phyloP scores from a whole-genome alignment of 2,329 filamentous ascomycete species.

The Cladosporium sp. region DNA sequence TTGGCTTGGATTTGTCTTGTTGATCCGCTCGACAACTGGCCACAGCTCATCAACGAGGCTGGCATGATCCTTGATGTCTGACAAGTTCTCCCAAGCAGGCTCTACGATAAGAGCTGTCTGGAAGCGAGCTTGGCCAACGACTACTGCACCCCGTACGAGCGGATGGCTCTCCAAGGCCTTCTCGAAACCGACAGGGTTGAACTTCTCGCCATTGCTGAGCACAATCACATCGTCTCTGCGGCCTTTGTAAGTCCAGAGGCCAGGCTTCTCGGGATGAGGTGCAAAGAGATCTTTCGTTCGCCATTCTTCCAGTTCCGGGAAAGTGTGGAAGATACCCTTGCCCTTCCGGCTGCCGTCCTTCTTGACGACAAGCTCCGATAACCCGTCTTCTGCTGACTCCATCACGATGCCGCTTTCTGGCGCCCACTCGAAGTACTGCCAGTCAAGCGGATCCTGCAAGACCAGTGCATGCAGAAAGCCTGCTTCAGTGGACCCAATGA shows the following conservation, averaged over 20 bases:
- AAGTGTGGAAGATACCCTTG: neutral
- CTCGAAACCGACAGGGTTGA: constrained; percentile 27
- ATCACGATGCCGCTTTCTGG: neutral
- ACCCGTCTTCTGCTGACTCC: neutral
- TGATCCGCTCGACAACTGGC: neutral
- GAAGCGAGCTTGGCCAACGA: neutral
- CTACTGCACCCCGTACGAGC: neutral
- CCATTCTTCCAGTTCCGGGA: neutral
- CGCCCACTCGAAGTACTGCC: neutral
- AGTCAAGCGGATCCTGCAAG: neutral
- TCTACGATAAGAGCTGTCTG: neutral
- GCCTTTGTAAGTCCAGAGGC: constrained; percentile 32
- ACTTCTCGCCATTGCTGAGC: constrained; percentile 36
- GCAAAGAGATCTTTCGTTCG: neutral
- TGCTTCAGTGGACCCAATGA: neutral
- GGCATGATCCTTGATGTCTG: neutral
- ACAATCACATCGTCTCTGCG: constrained; percentile 37
- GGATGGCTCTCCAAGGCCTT: constrained; percentile 26
- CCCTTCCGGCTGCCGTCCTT: neutral
- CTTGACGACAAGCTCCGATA: neutral
- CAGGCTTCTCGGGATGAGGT: neutral
- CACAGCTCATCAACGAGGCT: neutral
- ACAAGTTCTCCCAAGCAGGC: neutral
- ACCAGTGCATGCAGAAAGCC: neutral
- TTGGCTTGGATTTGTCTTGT: neutral